A percentile compares a stretch with the other conserved stretches of the same genome.
Evolutionary conservation across 495 filamentous ascomycete species (phyloP).

Genomic region (Aspergillus indologenus): DNA sequence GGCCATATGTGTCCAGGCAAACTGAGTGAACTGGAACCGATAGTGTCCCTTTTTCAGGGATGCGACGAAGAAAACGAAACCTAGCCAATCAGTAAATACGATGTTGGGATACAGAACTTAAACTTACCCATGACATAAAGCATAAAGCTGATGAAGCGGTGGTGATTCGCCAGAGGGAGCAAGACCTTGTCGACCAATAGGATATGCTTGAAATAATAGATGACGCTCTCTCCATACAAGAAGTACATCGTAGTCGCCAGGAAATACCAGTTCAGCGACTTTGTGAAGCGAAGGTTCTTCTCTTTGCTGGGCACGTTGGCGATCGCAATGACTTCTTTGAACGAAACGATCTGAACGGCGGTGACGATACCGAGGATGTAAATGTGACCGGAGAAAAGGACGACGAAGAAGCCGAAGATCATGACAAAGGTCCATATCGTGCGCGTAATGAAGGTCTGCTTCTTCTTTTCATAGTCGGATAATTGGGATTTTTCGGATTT

Average conservation of each 20-base stretch:
- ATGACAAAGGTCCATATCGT: constrained; percentile 98
- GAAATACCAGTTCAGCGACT: constrained; percentile 98
- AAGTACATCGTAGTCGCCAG: constrained; percentile 99
- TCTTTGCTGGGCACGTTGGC: constrained; percentile 89
- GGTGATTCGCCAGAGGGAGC: constrained; percentile 90
- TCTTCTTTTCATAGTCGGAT: constrained; percentile 97
- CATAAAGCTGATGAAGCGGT: constrained; percentile 97
- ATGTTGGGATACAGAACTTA: background rate
- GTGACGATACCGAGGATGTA: constrained; percentile 93
- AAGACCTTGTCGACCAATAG: constrained; percentile 91
- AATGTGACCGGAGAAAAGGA: constrained; percentile 92
- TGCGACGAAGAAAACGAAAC: constrained; percentile 97
- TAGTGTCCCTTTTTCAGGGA: constrained; percentile 96
- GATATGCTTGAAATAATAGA: constrained; percentile 99
- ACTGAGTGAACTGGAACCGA: constrained; percentile 97
- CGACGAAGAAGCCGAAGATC: constrained; percentile 88
- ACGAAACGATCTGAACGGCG: constrained; percentile 90
- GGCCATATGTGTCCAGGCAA: constrained; percentile 99
- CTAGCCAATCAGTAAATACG: constrained; percentile 38
- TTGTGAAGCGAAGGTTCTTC: constrained; percentile 88
- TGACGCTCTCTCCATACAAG: constrained; percentile 95
- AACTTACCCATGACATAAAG: constrained; percentile 90
- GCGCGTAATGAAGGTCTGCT: constrained; percentile 93
- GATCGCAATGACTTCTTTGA: constrained; percentile 99
- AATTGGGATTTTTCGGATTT: constrained; percentile 43